These are phyloP conservation scores for Emmonsiellopsis sp. DNA, from an alignment of 2,329 filamentous ascomycete genomes.

Conservation along the genomic window DNA sequence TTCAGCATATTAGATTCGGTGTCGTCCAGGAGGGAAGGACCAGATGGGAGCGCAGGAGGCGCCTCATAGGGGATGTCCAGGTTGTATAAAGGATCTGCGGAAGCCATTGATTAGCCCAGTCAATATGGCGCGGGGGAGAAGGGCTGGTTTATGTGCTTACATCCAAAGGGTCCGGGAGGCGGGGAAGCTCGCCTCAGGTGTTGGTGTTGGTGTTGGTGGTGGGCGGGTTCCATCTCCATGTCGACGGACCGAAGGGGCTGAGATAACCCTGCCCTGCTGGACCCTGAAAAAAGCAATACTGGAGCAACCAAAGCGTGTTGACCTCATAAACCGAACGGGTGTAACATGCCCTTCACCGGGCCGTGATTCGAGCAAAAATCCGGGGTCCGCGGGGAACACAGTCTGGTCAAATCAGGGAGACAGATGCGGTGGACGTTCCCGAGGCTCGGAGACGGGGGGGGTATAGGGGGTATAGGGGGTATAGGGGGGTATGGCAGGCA, in stretches of 20 bases:
- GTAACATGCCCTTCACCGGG: not conserved
- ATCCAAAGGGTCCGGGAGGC: conserved; percentile 56
- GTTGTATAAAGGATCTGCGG: conserved; percentile 25
- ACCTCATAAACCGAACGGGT: not conserved
- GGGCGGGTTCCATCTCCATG: conserved; percentile 28
- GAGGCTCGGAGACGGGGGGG: not conserved
- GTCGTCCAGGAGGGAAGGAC: conserved; percentile 57
- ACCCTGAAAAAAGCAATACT: not conserved
- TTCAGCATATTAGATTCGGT: conserved; percentile 48
- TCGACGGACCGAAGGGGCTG: conserved; percentile 5
- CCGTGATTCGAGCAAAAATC: not conserved
- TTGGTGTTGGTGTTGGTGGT: conserved; percentile 19
- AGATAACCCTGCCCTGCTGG: not conserved
- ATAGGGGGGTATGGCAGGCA: not conserved
- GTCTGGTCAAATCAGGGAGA: not conserved
- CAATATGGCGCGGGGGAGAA: not conserved
- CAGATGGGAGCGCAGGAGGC: conserved; percentile 54
- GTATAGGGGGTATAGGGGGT: not conserved
- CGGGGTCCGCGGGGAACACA: not conserved
- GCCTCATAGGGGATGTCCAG: conserved; percentile 33
- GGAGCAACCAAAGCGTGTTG: not conserved
- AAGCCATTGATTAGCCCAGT: not conserved
- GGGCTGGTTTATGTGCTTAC: conserved; percentile 38
- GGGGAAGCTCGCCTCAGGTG: conserved; percentile 42
- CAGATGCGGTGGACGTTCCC: not conserved